Conservation (phyloP, 305 asterid genomes). For the Fraxinus paxiana region DNA sequence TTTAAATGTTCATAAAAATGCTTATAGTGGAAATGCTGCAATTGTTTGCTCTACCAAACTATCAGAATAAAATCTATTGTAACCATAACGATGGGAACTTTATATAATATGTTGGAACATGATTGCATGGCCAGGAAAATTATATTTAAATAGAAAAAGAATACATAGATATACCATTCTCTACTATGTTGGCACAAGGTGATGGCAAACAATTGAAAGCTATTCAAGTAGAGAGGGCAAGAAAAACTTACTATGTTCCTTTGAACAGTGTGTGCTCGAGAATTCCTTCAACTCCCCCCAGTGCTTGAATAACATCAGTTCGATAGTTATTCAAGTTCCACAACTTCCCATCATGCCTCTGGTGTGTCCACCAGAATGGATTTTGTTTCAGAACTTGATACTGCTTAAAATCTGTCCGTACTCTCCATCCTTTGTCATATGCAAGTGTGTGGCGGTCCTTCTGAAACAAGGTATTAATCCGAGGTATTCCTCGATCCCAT, state of each 20-base stretch:
- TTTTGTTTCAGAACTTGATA: slow-evolving; percentile 97
- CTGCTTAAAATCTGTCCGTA: slow-evolving; percentile 94
- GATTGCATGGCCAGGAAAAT: background rate
- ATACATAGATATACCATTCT: background rate
- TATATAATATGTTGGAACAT: background rate
- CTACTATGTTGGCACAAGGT: background rate
- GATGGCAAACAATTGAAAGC: background rate
- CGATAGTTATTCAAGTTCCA: slow-evolving; percentile 98
- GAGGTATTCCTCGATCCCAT: slow-evolving; percentile 99
- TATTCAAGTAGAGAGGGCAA: background rate
- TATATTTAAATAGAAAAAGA: background rate
- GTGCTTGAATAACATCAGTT: slow-evolving; percentile 97
- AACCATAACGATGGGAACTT: background rate
- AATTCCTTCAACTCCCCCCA: slow-evolving; percentile 99
- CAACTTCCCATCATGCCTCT: slow-evolving; percentile 94
- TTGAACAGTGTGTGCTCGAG: slow-evolving; percentile 94
- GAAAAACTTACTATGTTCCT: slow-evolving; percentile 85
- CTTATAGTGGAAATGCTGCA: background rate
- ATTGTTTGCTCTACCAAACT: background rate
- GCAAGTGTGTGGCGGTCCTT: slow-evolving; percentile 99
- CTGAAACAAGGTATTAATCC: slow-evolving; percentile 92
- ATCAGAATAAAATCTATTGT: background rate
- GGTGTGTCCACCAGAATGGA: slow-evolving; percentile 99
- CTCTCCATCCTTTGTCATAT: slow-evolving; percentile 99
- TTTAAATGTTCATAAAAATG: background rate